A percentile compares a stretch with the other conserved stretches of the same genome.
These are phyloP conservation scores for Cardiosporidium cionae DNA, from an alignment of 169 alveolate species.

Conservation along the genomic window DNA sequence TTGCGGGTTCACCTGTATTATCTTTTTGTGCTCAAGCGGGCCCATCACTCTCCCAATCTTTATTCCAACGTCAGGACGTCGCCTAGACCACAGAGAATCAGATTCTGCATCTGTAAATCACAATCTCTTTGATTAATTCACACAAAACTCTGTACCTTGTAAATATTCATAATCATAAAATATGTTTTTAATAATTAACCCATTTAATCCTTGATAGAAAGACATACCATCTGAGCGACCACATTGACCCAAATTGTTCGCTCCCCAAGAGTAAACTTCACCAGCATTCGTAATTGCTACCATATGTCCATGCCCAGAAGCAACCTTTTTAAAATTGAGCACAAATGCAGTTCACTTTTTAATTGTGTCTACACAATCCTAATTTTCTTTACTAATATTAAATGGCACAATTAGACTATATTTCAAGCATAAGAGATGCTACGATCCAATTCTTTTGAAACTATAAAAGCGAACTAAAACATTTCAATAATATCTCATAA, in stretches of 20 bases:
- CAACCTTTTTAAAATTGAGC: not conserved
- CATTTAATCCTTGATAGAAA: not conserved
- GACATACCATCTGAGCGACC: not conserved
- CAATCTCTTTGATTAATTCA: too few relatives aligned
- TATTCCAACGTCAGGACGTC: not conserved
- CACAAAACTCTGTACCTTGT: too few relatives aligned
- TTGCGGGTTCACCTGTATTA: not conserved
- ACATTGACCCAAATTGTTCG: slow-evolving; percentile 2
- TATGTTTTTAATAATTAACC: not conserved
- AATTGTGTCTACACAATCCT: too few relatives aligned
- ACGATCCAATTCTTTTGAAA: too few relatives aligned
- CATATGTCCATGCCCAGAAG: slow-evolving; percentile 23
- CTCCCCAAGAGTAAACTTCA: slow-evolving; percentile 53
- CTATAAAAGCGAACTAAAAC: not conserved
- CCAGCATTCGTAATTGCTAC: slow-evolving; percentile 56
- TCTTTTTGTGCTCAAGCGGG: not conserved
- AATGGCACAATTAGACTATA: too few relatives aligned
- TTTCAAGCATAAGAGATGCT: too few relatives aligned
- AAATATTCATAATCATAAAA: too few relatives aligned
- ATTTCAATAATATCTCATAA: not conserved
- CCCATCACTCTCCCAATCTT: not conserved
- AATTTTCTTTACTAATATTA: too few relatives aligned
- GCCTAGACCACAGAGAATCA: not conserved
- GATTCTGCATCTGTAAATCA: too few relatives aligned
- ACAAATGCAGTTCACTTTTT: not conserved